These are phyloP conservation scores for Beauveria sp. DNA, from an alignment of 2,329 filamentous ascomycete species.

Conservation along the genomic window DNA sequence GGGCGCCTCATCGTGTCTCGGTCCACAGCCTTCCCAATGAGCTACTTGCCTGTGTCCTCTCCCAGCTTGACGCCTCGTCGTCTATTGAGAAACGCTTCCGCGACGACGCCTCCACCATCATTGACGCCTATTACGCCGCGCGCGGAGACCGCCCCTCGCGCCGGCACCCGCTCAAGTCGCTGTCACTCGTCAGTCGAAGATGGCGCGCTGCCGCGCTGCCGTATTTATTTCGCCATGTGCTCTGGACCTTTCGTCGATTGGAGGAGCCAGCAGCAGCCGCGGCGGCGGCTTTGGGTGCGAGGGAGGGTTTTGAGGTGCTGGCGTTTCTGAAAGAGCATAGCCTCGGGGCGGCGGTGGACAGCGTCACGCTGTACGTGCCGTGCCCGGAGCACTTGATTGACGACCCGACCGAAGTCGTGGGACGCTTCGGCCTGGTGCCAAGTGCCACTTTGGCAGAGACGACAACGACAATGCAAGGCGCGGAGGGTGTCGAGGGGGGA, in stretches of 20 bases:
- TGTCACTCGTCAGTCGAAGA: constrained; percentile 44
- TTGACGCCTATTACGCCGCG: constrained; percentile 30
- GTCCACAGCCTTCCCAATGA: constrained; percentile 49
- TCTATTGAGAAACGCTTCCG: constrained; percentile 42
- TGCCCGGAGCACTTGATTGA: constrained; percentile 20
- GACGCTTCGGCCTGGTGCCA: constrained; percentile 25
- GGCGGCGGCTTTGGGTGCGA: not conserved
- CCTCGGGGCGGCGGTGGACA: constrained; percentile 33
- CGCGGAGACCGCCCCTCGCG: constrained; percentile 5
- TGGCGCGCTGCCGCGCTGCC: constrained; percentile 47
- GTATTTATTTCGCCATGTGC: constrained; percentile 48
- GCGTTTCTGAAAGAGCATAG: constrained; percentile 29
- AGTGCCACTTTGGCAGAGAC: constrained; percentile 11
- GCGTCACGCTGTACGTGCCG: constrained; percentile 34
- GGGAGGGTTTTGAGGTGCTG: constrained; percentile 20
- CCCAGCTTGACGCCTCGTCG: constrained; percentile 41
- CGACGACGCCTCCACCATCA: constrained; percentile 37
- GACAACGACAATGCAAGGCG: constrained; percentile 4
- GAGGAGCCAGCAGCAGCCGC: constrained; percentile 15
- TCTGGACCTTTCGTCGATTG: constrained; percentile 32
- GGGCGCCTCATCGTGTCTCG: not conserved
- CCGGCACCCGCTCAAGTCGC: constrained; percentile 41
- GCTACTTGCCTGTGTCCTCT: constrained; percentile 49
- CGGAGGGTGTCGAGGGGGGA: not conserved
- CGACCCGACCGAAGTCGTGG: constrained; percentile 19